These are phyloP conservation scores for Marasmius oreades DNA, from an alignment of 1,284 basidiomycete species.

Conservation along the genomic window DNA sequence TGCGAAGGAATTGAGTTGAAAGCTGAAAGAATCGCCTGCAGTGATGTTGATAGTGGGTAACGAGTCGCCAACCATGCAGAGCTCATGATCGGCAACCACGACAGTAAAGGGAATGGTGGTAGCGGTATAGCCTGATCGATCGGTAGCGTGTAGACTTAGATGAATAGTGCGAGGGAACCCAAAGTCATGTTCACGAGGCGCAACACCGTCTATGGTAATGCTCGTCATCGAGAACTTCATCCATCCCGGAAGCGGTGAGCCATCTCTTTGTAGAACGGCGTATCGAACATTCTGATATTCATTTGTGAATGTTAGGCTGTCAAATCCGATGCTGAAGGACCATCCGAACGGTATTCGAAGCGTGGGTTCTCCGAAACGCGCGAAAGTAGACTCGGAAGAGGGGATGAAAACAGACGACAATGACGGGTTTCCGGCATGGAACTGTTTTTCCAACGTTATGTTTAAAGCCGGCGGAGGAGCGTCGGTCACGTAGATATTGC, in stretches of 20 bases:
- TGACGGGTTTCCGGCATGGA: constrained; percentile 55
- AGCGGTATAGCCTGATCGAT: constrained; percentile 62
- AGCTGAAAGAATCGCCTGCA: constrained; percentile 47
- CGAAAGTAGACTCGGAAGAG: constrained; percentile 51
- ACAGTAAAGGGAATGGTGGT: constrained; percentile 50
- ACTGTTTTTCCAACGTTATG: constrained; percentile 56
- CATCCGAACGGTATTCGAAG: constrained; percentile 79
- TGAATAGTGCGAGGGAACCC: constrained; percentile 39
- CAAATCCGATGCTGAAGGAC: constrained; percentile 91
- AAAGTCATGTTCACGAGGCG: constrained; percentile 45
- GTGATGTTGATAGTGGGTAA: constrained; percentile 69
- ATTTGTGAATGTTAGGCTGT: constrained; percentile 60
- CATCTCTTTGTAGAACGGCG: constrained; percentile 60
- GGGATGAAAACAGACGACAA: constrained; percentile 67
- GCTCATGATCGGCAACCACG: constrained; percentile 60
- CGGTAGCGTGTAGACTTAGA: constrained; percentile 62
- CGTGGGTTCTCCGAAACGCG: constrained; percentile 46
- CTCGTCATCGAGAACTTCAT: constrained; percentile 64
- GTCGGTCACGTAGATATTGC: constrained; percentile 62
- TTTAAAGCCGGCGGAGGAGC: constrained; percentile 53
- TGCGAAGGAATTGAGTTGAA: constrained; percentile 53
- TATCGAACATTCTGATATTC: constrained; percentile 54
- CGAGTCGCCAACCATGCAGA: constrained; percentile 42
- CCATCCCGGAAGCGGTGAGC: constrained; percentile 74
- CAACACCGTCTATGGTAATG: constrained; percentile 78